These are phyloP conservation scores for Beauveria caledonica DNA, from an alignment of 2,329 filamentous ascomycete species.

Conservation along the genomic window DNA sequence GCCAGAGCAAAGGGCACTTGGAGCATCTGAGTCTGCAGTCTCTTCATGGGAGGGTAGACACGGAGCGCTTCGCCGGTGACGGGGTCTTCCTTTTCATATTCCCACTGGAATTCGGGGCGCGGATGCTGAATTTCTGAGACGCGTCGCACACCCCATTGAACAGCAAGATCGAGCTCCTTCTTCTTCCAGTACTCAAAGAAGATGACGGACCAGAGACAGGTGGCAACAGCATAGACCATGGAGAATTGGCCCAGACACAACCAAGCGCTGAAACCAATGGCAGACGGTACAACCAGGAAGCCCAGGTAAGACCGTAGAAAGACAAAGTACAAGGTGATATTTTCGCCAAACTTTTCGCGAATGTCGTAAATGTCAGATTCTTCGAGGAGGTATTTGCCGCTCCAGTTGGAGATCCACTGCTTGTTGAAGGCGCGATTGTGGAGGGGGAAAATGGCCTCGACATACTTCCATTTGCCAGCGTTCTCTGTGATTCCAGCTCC, in stretches of 20 bases:
- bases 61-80: constrained; percentile 72
- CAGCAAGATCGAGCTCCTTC: constrained; percentile 75
- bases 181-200: constrained; percentile 97
- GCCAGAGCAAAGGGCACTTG: constrained; percentile 78
- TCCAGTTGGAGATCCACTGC: constrained; percentile 66
- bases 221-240: constrained; percentile 67
- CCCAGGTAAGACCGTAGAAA: constrained; percentile 87
- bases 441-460: constrained; percentile 68
- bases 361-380: constrained; percentile 64
- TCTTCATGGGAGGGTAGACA: constrained; percentile 67
- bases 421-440: constrained; percentile 72
- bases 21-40: constrained; percentile 67
- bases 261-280: constrained; percentile 70
- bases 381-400: constrained; percentile 60
- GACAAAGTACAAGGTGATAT: constrained; percentile 90
- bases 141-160: constrained; percentile 82
- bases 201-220: constrained; percentile 76
- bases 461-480: constrained; percentile 61
- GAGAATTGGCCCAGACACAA: constrained; percentile 80
- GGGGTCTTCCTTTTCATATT: constrained; percentile 67
- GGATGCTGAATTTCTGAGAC: constrained; percentile 75
- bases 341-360: constrained; percentile 69
- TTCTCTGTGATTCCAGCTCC: constrained; percentile 70
- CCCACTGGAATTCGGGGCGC: constrained; percentile 69
- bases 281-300: constrained; percentile 75